A percentile compares a stretch with the other conserved stretches of the same genome.
Evolutionary conservation across 1,139 yeast species (phyloP).

Genomic region (Taiozyma sp.): DNA sequence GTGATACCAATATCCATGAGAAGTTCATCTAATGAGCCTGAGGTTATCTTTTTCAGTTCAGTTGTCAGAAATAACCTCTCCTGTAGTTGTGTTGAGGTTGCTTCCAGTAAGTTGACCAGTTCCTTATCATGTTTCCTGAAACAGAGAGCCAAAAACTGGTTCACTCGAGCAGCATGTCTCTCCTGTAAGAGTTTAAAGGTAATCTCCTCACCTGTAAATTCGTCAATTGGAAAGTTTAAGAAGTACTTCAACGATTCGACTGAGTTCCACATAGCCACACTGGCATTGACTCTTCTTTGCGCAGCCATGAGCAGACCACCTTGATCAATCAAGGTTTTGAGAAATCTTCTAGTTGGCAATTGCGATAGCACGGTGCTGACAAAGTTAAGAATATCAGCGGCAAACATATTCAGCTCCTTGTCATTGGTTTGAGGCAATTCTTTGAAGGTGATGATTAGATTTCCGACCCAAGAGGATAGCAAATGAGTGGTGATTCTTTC

Average conservation of each 20-base stretch:
- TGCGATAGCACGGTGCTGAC: slow-evolving; percentile 33
- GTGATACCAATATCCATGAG: background rate
- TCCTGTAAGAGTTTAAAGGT: slow-evolving; percentile 16
- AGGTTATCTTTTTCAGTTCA: background rate
- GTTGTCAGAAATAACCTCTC: background rate
- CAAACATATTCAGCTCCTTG: background rate
- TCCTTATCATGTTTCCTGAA: slow-evolving; percentile 2
- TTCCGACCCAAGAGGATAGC: slow-evolving; percentile 20
- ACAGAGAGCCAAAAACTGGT: slow-evolving; percentile 16
- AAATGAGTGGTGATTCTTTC: slow-evolving; percentile 18
- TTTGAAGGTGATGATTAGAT: slow-evolving; percentile 8
- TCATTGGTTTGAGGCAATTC: background rate
- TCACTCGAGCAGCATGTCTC: slow-evolving; percentile 11
- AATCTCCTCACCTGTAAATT: slow-evolving; percentile 32
- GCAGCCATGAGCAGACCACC: slow-evolving; percentile 18
- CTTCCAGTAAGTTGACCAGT: slow-evolving; percentile 6
- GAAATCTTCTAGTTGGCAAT: slow-evolving; percentile 36
- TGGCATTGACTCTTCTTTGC: background rate
- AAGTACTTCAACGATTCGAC: slow-evolving; percentile 24
- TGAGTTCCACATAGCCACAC: background rate
- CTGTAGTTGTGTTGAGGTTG: background rate
- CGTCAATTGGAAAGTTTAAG: slow-evolving; percentile 37
- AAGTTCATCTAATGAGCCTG: background rate
- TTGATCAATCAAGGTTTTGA: slow-evolving; percentile 30
- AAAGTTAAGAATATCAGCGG: slow-evolving; percentile 22